Evolutionary conservation across 2,329 filamentous ascomycete genomes (phyloP).

Genomic region (Aspergillus tanneri): DNA sequence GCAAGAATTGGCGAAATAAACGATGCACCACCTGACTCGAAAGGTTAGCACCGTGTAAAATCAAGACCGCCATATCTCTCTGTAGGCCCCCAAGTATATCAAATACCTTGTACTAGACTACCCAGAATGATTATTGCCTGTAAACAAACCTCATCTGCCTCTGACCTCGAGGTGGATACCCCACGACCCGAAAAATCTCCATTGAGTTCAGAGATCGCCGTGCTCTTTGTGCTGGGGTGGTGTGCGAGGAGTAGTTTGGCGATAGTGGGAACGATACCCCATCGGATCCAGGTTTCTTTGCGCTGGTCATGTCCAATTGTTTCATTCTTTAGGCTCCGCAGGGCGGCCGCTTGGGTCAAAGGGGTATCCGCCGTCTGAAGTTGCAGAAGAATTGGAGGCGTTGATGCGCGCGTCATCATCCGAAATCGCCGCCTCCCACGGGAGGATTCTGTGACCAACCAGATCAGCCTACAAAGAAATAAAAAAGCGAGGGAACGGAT

Average conservation of each 20-base stretch:
- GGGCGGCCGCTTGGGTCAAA: slow-evolving; percentile 50
- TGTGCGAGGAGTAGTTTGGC: slow-evolving; percentile 49
- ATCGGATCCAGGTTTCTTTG: slow-evolving; percentile 74
- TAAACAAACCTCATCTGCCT: slow-evolving; percentile 67
- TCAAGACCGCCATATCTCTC: not conserved
- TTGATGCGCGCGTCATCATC: slow-evolving; percentile 57
- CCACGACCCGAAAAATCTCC: slow-evolving; percentile 19
- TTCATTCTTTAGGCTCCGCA: slow-evolving; percentile 81
- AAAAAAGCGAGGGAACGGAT: not conserved
- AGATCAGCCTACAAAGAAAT: not conserved
- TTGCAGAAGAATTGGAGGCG: slow-evolving; percentile 56
- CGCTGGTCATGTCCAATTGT: slow-evolving; percentile 82
- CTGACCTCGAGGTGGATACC: slow-evolving; percentile 47
- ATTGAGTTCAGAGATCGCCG: slow-evolving; percentile 29
- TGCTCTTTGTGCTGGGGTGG: slow-evolving; percentile 39
- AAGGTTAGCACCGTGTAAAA: slow-evolving; percentile 18
- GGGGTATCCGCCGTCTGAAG: slow-evolving; percentile 54
- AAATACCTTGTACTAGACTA: slow-evolving; percentile 76
- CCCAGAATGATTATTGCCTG: slow-evolving; percentile 83
- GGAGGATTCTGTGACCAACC: slow-evolving; percentile 10
- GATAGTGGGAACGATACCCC: slow-evolving; percentile 62
- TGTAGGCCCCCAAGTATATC: not conserved
- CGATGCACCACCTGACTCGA: slow-evolving; percentile 66
- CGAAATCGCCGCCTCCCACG: slow-evolving; percentile 32
- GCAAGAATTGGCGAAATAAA: slow-evolving; percentile 75